These are phyloP conservation scores for Neckera pumila DNA, from an alignment of 225 moss, liverwort and hornwort genomes.

Conservation along the genomic window DNA sequence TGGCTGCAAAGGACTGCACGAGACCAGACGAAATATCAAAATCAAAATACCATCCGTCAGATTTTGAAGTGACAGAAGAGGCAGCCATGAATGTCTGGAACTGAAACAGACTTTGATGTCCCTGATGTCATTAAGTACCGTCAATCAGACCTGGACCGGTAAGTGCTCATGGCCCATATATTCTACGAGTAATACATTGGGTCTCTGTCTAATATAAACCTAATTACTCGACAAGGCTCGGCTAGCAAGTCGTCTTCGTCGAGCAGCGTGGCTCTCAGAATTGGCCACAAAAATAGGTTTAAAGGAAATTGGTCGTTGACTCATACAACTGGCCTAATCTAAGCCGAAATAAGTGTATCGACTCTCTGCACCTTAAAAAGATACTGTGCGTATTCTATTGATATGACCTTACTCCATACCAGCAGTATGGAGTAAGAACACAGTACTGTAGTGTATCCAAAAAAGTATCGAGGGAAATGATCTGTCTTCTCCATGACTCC, in stretches of 20 bases:
- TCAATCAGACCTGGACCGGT: neutral
- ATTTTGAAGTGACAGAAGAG: neutral
- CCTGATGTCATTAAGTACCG: neutral
- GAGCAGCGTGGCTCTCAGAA: neutral
- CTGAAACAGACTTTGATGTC: neutral
- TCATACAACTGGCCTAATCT: neutral
- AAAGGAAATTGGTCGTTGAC: neutral
- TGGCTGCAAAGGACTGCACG: neutral
- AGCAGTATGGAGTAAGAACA: too few relatives aligned
- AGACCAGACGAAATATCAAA: neutral
- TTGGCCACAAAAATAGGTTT: neutral
- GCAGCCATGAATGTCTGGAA: neutral
- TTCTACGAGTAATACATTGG: neutral
- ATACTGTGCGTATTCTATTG: neutral
- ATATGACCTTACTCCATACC: neutral
- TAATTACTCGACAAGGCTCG: neutral
- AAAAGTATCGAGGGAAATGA: neutral
- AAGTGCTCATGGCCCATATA: neutral
- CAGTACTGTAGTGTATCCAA: neutral
- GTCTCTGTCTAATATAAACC: neutral
- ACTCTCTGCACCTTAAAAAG: neutral
- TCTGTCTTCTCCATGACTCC: neutral
- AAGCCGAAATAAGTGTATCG: neutral
- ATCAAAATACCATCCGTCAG: neutral
- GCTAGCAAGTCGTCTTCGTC: neutral